phyloP scores from a whole-genome alignment of 495 filamentous ascomycete species.

The Talaromyces adpressus region DNA sequence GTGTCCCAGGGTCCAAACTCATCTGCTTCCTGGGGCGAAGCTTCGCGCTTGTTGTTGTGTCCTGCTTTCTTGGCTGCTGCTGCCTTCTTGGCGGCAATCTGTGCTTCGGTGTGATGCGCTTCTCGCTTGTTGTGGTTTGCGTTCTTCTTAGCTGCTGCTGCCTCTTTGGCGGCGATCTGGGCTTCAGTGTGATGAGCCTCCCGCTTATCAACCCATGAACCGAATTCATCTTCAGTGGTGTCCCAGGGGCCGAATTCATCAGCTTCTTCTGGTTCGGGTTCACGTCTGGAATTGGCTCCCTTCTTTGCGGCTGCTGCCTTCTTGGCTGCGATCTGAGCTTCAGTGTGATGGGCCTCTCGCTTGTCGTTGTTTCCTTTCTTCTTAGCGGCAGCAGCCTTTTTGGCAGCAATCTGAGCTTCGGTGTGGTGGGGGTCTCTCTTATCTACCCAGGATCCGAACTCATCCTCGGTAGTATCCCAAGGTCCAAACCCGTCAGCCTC shows the following conservation, averaged over 20 bases:
- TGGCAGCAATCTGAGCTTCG: conserved; percentile 5
- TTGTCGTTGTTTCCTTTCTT: background rate
- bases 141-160: background rate
- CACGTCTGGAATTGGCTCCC: background rate
- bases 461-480: conserved; percentile 4
- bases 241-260: conserved; percentile 1
- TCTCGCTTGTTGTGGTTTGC: too few relatives aligned
- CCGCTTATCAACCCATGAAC: conserved; percentile 1
- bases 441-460: conserved; percentile 6
- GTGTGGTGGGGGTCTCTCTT: conserved; percentile 1
- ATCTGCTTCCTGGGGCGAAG: background rate
- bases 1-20: background rate
- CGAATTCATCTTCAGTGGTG: conserved; percentile 4
- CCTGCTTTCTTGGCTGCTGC: background rate
- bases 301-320: background rate
- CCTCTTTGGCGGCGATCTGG: conserved; percentile 2
- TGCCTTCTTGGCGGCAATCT: conserved; percentile 1
- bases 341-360: background rate
- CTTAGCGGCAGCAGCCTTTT: background rate
- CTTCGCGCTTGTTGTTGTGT: too few relatives aligned
- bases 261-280: background rate
- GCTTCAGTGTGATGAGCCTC: background rate
- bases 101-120: background rate
- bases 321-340: background rate
- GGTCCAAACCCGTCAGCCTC: background rate